Evolutionary conservation across 2,329 filamentous ascomycete species (phyloP).

Genomic region (Colletotrichum zoysiae): DNA sequence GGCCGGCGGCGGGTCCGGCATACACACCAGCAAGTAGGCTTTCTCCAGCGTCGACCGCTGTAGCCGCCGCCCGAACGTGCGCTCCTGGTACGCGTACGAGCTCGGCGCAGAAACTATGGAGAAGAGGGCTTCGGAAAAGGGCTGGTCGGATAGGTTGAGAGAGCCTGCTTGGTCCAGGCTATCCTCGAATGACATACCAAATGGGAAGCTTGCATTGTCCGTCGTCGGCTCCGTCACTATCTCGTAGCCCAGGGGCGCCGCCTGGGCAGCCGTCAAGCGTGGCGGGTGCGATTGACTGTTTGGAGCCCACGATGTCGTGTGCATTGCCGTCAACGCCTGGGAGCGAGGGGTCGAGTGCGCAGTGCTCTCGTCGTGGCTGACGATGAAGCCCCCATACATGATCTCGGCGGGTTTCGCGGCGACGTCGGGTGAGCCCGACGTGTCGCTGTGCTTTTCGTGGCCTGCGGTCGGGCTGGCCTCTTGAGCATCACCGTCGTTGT

Average conservation of each 20-base stretch:
- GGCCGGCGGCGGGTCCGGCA: constrained; percentile 61
- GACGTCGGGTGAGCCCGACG: constrained; percentile 39
- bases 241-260: constrained; percentile 53
- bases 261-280: background rate
- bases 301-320: constrained; percentile 18
- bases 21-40: constrained; percentile 69
- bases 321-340: constrained; percentile 23
- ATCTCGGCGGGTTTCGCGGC: constrained; percentile 11
- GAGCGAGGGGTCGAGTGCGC: background rate
- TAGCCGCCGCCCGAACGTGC: constrained; percentile 77
- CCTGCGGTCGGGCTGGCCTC: constrained; percentile 15
- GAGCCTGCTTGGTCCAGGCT: constrained; percentile 16
- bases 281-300: constrained; percentile 4
- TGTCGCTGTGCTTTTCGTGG: constrained; percentile 19
- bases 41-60: constrained; percentile 75
- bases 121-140: constrained; percentile 47
- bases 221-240: constrained; percentile 64
- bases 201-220: constrained; percentile 67
- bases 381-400: constrained; percentile 47
- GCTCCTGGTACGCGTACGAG: constrained; percentile 73
- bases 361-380: constrained; percentile 43
- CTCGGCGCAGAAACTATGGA: constrained; percentile 57
- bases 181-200: constrained; percentile 49
- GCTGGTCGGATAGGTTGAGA: constrained; percentile 11
- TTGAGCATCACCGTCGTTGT: constrained; percentile 22